These are phyloP conservation scores for Cyberlindnera meyerae DNA, from an alignment of 805 yeast genomes.

Conservation along the genomic window DNA sequence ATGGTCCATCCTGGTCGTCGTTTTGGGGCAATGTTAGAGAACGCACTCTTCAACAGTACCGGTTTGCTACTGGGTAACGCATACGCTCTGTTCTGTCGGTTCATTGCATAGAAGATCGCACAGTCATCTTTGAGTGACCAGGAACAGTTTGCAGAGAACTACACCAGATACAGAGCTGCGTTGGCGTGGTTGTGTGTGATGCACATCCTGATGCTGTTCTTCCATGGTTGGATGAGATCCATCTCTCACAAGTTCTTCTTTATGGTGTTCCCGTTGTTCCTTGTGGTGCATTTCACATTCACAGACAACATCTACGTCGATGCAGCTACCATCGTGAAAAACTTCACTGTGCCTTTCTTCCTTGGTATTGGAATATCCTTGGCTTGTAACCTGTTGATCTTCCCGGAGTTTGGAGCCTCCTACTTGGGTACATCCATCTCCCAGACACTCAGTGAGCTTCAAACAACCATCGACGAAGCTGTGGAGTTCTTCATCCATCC, in stretches of 20 bases:
- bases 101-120: slow-evolving; percentile 34
- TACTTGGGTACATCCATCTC: slow-evolving; percentile 41
- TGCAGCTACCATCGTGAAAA: slow-evolving; percentile 31
- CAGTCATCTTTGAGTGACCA: slow-evolving; percentile 22
- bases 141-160: slow-evolving; percentile 28
- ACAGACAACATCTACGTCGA: slow-evolving; percentile 30
- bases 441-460: slow-evolving; percentile 36
- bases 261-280: slow-evolving; percentile 42
- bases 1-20: slow-evolving; percentile 48
- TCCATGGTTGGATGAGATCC: slow-evolving; percentile 47
- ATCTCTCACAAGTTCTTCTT: slow-evolving; percentile 42
- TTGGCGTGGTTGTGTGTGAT: slow-evolving; percentile 40
- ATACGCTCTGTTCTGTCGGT: slow-evolving; percentile 37
- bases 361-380: slow-evolving; percentile 41
- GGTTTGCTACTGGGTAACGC: slow-evolving; percentile 41
- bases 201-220: slow-evolving; percentile 41
- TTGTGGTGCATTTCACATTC: slow-evolving; percentile 47
- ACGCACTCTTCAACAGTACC: slow-evolving; percentile 34
- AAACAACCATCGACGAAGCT: slow-evolving; percentile 34
- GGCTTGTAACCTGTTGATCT: slow-evolving; percentile 38
- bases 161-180: slow-evolving; percentile 33
- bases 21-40: slow-evolving; percentile 43
- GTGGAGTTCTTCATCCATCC: slow-evolving; percentile 33
- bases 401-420: slow-evolving; percentile 50
- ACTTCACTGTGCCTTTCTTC: slow-evolving; percentile 40